These are phyloP conservation scores for Orbilia brochopaga DNA, from an alignment of 2,329 filamentous ascomycete species.

Conservation along the genomic window DNA sequence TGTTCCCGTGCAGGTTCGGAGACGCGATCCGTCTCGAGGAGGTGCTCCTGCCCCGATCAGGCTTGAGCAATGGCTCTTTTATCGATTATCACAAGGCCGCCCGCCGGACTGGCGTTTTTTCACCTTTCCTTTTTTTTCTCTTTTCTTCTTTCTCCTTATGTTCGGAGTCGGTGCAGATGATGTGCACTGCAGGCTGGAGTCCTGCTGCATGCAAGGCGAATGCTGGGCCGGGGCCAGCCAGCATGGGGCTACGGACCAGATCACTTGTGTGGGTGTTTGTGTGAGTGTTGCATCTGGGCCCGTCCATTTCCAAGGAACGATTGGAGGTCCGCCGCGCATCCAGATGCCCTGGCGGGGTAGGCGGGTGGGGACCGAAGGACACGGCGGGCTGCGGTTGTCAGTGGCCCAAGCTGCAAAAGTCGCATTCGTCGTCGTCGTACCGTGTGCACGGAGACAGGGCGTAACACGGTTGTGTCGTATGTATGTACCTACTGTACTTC, in stretches of 20 bases:
- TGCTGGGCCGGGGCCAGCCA: not conserved
- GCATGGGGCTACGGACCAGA: not conserved
- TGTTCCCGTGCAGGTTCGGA: not conserved
- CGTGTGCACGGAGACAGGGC: too few relatives aligned
- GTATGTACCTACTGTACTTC: not conserved
- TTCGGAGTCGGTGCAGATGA: not conserved
- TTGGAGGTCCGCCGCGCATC: slow-evolving; percentile 15
- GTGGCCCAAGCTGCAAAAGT: not conserved
- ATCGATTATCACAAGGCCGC: not conserved
- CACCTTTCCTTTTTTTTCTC: not conserved
- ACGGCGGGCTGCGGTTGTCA: slow-evolving; percentile 3
- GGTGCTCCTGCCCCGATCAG: slow-evolving; percentile 3
- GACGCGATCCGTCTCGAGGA: slow-evolving; percentile 2
- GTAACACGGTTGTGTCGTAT: too few relatives aligned
- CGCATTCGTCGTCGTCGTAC: slow-evolving; percentile 1
- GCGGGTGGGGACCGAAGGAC: slow-evolving; percentile 21
- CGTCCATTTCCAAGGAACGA: slow-evolving; percentile 5
- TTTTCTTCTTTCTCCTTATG: not conserved
- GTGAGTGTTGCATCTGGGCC: slow-evolving; percentile 10
- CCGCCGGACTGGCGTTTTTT: not conserved
- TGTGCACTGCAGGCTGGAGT: too few relatives aligned
- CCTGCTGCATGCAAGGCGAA: not conserved
- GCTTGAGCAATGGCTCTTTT: not conserved
- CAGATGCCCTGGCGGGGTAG: slow-evolving; percentile 19
- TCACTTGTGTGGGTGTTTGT: not conserved